Evolutionary conservation across 345 rosid genomes (phyloP).

Genomic region (Erysimum cheiranthoides): DNA sequence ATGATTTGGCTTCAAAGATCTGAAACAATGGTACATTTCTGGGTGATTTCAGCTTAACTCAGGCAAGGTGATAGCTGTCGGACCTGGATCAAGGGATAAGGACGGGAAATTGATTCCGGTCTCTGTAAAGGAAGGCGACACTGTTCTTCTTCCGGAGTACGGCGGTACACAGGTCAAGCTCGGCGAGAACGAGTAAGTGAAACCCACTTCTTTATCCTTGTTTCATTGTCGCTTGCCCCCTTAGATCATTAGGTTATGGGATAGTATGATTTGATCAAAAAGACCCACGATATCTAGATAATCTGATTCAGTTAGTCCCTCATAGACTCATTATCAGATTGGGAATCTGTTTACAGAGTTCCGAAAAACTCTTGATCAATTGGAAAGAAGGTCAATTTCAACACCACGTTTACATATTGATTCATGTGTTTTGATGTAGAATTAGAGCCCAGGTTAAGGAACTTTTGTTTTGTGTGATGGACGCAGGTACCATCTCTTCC

Average conservation of each 20-base stretch:
- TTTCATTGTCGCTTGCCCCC: not conserved
- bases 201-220: not conserved
- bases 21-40: not conserved
- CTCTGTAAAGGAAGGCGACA: slow-evolving; percentile 82
- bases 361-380: not conserved
- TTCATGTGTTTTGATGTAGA: not conserved
- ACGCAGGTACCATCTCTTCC: slow-evolving; percentile 66
- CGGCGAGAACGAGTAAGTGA: slow-evolving; percentile 72
- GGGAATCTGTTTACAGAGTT: not conserved
- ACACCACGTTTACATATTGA: not conserved
- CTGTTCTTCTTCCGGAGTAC: slow-evolving; percentile 84
- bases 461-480: slow-evolving; percentile 4
- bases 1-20: not conserved
- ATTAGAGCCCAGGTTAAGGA: not conserved
- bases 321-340: not conserved
- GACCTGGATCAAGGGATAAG: slow-evolving; percentile 66
- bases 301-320: not conserved
- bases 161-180: slow-evolving; percentile 85
- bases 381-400: not conserved
- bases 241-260: not conserved
- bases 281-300: not conserved
- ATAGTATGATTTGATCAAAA: not conserved
- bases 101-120: slow-evolving; percentile 72
- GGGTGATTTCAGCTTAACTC: slow-evolving; percentile 67
- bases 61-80: slow-evolving; percentile 77